Conservation (phyloP, 768 basidiomycete genomes). For the Leucosporidium creatinivorum region DNA sequence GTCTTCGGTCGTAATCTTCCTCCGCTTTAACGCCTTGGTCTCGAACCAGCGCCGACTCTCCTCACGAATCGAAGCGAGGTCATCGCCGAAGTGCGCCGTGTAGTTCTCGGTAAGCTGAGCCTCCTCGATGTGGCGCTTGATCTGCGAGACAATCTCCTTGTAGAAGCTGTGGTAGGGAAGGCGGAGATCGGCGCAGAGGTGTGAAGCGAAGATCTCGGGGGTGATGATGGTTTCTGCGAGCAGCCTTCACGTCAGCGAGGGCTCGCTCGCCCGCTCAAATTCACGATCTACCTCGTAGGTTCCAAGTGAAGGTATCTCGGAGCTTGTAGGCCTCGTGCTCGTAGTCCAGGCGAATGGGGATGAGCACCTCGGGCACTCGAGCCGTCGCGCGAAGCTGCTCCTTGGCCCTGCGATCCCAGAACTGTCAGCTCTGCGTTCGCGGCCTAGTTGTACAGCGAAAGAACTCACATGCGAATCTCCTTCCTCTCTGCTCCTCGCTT, state of each 20-base stretch:
- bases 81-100: conserved; percentile 25
- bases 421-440: neutral
- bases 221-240: conserved; percentile 73
- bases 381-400: conserved; percentile 42
- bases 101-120: conserved; percentile 38
- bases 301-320: conserved; percentile 97
- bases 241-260: neutral
- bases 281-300: conserved; percentile 67
- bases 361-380: conserved; percentile 59
- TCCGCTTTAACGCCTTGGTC: conserved; percentile 44
- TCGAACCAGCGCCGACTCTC: conserved; percentile 30
- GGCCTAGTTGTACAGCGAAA: no score
- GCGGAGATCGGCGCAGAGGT: conserved; percentile 81
- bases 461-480: conserved; percentile 18
- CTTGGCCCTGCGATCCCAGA: conserved; percentile 28
- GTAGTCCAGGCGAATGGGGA: conserved; percentile 92
- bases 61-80: conserved; percentile 34
- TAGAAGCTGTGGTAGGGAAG: conserved; percentile 66
- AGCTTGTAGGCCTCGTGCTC: conserved; percentile 91
- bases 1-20: conserved; percentile 13
- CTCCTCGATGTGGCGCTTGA: conserved; percentile 68
- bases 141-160: conserved; percentile 52
- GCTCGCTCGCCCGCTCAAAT: neutral
- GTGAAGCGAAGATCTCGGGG: conserved; percentile 81
- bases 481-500: conserved; percentile 14